These are phyloP conservation scores for Solidago caesia DNA, from an alignment of 129 eudicot species.

Conservation along the genomic window DNA sequence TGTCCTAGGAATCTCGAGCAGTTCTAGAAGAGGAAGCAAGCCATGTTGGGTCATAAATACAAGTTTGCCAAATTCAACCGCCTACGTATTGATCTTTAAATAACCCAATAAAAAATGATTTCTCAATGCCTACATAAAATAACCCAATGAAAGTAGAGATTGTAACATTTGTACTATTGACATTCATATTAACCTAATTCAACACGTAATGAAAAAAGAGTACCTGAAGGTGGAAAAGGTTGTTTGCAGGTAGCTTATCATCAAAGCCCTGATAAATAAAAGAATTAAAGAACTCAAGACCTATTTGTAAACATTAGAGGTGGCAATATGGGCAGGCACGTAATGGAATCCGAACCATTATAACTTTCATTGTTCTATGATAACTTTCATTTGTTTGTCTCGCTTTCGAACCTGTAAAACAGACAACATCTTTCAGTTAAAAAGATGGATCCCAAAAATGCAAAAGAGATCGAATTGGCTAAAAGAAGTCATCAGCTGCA, in stretches of 20 bases:
- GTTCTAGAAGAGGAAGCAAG: slow-evolving; percentile 83
- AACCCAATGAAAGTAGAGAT: background rate
- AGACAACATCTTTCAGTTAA: background rate
- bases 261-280: slow-evolving; percentile 68
- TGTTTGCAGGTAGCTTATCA: slow-evolving; percentile 88
- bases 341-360: too few species aligned
- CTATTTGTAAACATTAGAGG: background rate
- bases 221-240: slow-evolving; percentile 88
- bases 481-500: background rate
- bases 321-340: background rate
- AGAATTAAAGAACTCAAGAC: background rate
- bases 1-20: slow-evolving; percentile 83
- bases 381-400: slow-evolving; percentile 58
- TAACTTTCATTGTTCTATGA: slow-evolving; percentile 61
- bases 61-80: slow-evolving; percentile 86
- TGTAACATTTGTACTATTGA: background rate
- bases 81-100: slow-evolving; percentile 41
- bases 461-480: background rate
- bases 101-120: background rate
- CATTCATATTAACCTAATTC: slow-evolving; percentile 5
- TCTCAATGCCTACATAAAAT: background rate
- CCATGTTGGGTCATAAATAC: slow-evolving; percentile 93
- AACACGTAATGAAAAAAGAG: slow-evolving; percentile 1
- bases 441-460: background rate
- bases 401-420: slow-evolving; percentile 66